Percentiles rank a stretch among this genome's conserved stretches.
Evolutionary conservation across 2,329 filamentous ascomycete genomes (phyloP).

Genomic region (Plenodomus lindquistii): DNA sequence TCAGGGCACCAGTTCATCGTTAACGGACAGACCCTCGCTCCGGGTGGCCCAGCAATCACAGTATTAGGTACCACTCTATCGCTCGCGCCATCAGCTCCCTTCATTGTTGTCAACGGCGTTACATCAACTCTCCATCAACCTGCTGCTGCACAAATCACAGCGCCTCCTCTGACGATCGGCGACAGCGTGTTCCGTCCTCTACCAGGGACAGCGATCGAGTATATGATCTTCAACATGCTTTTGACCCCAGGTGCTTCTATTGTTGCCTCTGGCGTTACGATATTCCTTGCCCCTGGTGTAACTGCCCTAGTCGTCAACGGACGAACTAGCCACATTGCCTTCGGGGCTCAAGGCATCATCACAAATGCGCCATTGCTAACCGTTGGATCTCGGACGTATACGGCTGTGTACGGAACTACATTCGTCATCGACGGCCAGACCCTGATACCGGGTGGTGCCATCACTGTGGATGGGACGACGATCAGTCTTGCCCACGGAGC

Average conservation of each 20-base stretch:
- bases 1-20: conserved; percentile 35
- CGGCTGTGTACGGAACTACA: conserved; percentile 31
- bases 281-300: conserved; percentile 35
- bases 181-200: conserved; percentile 31
- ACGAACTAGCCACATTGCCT: conserved; percentile 32
- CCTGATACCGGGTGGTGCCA: conserved; percentile 44
- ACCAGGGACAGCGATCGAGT: conserved; percentile 38
- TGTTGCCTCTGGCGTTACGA: conserved; percentile 28
- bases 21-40: conserved; percentile 42
- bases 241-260: conserved; percentile 46
- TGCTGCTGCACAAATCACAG: conserved; percentile 21
- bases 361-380: conserved; percentile 38
- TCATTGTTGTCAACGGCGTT: conserved; percentile 39
- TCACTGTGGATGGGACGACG: conserved; percentile 37
- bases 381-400: conserved; percentile 36
- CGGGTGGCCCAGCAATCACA: conserved; percentile 39
- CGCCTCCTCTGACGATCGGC: conserved; percentile 38
- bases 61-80: conserved; percentile 40
- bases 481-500: conserved; percentile 42
- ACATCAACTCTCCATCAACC: conserved; percentile 41
- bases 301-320: conserved; percentile 40
- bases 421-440: conserved; percentile 46
- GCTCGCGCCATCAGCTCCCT: conserved; percentile 32
- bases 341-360: conserved; percentile 19
- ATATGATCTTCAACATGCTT: conserved; percentile 41